Evolutionary conservation across 2,329 filamentous ascomycete species (phyloP).

Genomic region (Amauroascus niger): DNA sequence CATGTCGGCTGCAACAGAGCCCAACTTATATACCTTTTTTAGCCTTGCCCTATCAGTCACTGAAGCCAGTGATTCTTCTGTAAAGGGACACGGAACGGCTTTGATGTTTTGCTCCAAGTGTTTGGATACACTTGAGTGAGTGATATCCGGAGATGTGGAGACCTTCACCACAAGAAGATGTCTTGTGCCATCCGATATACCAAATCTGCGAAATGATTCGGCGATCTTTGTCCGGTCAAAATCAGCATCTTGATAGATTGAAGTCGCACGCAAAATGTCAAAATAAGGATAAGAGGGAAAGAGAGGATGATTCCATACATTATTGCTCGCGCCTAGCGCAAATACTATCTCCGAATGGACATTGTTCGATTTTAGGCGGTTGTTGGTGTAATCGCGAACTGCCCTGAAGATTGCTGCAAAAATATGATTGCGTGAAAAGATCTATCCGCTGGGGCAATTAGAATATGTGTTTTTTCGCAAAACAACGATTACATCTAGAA

Average conservation of each 20-base stretch:
- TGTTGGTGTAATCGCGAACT: conserved; percentile 54
- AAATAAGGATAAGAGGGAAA: not conserved
- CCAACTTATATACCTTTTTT: conserved; percentile 79
- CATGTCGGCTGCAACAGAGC: conserved; percentile 43
- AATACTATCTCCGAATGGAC: conserved; percentile 84
- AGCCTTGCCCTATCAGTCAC: conserved; percentile 60
- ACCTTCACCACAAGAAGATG: conserved; percentile 76
- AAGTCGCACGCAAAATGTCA: not conserved
- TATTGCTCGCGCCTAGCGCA: conserved; percentile 69
- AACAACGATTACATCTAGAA: not conserved
- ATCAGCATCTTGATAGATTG: not conserved
- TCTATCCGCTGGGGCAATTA: conserved; percentile 33
- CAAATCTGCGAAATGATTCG: conserved; percentile 82
- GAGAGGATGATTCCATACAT: conserved; percentile 44
- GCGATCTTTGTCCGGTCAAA: conserved; percentile 55
- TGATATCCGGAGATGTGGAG: conserved; percentile 42
- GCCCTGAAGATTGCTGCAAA: conserved; percentile 69
- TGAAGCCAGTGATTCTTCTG: conserved; percentile 51
- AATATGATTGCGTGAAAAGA: conserved; percentile 62
- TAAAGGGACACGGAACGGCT: conserved; percentile 50
- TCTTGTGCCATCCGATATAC: conserved; percentile 61
- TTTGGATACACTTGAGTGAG: conserved; percentile 41
- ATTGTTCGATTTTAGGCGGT: conserved; percentile 65
- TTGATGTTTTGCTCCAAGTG: conserved; percentile 56
- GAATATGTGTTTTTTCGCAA: not conserved